phyloP scores from a whole-genome alignment of 495 filamentous ascomycete genomes.

The Penicillium psychrofluorescens region DNA sequence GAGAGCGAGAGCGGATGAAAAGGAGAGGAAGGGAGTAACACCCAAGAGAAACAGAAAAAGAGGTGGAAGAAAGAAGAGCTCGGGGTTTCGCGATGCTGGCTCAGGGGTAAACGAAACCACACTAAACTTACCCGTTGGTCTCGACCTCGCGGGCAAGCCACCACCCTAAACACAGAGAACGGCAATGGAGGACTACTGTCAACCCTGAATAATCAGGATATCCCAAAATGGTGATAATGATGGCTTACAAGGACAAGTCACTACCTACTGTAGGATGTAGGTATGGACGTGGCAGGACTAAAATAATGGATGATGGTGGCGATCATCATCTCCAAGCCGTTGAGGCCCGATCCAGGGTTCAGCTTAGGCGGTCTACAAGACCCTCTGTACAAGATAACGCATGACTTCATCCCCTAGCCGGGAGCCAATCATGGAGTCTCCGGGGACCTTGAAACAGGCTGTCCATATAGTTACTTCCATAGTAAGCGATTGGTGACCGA shows the following conservation, averaged over 20 bases:
- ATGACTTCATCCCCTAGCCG: too few species aligned
- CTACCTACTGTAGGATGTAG: background rate
- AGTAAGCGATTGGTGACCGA: too few species aligned
- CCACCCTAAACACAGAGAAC: background rate
- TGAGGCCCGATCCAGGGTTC: slow-evolving; percentile 9
- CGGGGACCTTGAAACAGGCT: too few species aligned
- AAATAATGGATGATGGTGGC: slow-evolving; percentile 15
- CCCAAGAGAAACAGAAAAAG: slow-evolving; percentile 2
- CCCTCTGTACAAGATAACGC: too few species aligned
- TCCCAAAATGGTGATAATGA: too few species aligned
- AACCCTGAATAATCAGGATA: too few species aligned
- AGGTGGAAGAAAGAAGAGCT: background rate
- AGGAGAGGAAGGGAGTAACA: background rate
- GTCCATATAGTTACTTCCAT: too few species aligned
- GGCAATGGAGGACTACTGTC: background rate
- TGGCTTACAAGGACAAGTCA: too few species aligned
- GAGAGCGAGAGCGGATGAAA: background rate
- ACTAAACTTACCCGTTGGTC: slow-evolving; percentile 6
- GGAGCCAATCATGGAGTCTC: too few species aligned
- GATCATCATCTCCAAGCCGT: slow-evolving; percentile 17
- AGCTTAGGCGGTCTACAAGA: background rate
- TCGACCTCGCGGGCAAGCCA: slow-evolving; percentile 5
- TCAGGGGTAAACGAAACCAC: slow-evolving; percentile 13
- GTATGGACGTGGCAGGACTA: background rate
- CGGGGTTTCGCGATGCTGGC: slow-evolving; percentile 3